Evolutionary conservation across 2,329 filamentous ascomycete genomes (phyloP).

Genomic region (Lizonia empirigonia): DNA sequence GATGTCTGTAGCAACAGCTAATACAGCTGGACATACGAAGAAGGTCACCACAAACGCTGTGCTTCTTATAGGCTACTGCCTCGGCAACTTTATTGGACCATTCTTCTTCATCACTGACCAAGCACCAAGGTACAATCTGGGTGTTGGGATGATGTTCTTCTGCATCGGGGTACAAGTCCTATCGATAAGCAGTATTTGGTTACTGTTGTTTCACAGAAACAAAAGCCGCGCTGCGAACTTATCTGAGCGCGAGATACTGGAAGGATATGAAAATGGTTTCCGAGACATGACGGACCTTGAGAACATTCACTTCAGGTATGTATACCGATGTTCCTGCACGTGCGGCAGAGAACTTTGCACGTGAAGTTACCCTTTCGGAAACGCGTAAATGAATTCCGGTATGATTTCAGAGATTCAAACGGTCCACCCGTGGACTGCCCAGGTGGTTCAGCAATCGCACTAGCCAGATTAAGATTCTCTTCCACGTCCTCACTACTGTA

Average conservation of each 20-base stretch:
- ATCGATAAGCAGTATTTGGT: background rate
- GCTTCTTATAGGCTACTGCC: constrained; percentile 49
- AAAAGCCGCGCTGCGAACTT: background rate
- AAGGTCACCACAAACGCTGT: constrained; percentile 45
- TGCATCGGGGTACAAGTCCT: background rate
- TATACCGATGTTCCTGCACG: too few species aligned
- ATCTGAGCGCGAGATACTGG: background rate
- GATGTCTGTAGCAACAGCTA: constrained; percentile 8
- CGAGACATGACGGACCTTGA: background rate
- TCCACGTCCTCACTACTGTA: background rate
- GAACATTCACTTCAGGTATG: too few species aligned
- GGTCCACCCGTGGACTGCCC: too few species aligned
- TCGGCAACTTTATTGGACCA: constrained; percentile 49
- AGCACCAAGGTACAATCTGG: constrained; percentile 43
- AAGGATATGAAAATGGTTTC: constrained; percentile 1
- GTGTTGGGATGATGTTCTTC: constrained; percentile 24
- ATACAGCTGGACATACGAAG: constrained; percentile 46
- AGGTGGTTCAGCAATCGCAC: too few species aligned
- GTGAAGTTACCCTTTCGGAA: background rate
- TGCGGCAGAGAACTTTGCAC: too few species aligned
- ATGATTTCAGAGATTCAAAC: too few species aligned
- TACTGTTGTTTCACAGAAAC: background rate
- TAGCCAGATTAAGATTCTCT: background rate
- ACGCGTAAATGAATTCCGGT: background rate
- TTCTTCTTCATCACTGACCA: constrained; percentile 48